Evolutionary conservation across 257 asterid genomes (phyloP), one percentile per base, ranked within the genome.

Genomic region (Cynanchum wilfordii): DNA sequence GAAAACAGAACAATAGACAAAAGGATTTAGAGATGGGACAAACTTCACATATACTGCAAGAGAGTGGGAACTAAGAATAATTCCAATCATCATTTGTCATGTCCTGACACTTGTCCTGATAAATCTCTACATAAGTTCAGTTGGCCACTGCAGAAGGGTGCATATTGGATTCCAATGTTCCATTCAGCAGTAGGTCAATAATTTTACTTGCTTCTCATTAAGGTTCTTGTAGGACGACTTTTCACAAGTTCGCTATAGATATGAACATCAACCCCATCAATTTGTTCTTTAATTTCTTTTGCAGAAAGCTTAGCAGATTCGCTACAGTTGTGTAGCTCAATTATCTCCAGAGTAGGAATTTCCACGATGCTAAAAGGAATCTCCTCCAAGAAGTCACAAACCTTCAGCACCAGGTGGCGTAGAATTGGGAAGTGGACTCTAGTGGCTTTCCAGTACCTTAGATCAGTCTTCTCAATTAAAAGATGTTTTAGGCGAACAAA

Each of bases 271-370:
- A 73, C 24, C 17, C 45, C 77, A 19, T 73, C 77, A 64, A 57
- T 13, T 20, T 50, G 54, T 11, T 30, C 66, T 36, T 64, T 49
- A 74, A 74, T n/a, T 13, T 66, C 42, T 22, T 38, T 47, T 4
- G 72, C 77, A 65, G 63, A 58, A 38, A 38, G 36, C 66, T 74
- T 72, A 52, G 70, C 17, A 38, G 66, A 12, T 25, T 52, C 25
- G 12, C 67, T 74, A 30, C 77, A 74, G 36, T 65, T 13, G 50
- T 65, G 72, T 11, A 74, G 15, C 57, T 74, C 77, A n/a, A 74
- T 8, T 38, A 17, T 25, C 42, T 51, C 33, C 40, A 74, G 72
- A 33, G 66, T 51, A 44, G 40, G 44, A 24, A 36, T 65, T 51
- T 50, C 77, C 5, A 13, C 24, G 2, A 52, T 12, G 10, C 67